Base-by-base conservation (phyloP, 768 basidiomycete species). In the Clathrus columnatus region DNA sequence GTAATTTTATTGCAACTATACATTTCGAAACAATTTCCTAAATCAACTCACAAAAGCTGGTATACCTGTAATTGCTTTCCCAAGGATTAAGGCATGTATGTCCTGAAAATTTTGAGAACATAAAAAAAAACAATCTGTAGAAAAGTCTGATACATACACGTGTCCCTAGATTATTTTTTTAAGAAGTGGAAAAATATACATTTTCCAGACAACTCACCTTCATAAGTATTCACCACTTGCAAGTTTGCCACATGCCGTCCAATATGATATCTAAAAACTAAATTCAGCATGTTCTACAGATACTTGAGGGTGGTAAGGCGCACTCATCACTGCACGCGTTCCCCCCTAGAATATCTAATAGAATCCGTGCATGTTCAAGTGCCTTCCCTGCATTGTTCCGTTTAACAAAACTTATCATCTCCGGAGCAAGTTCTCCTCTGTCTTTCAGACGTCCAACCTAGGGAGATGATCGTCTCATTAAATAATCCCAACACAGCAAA, bases 341-440 rank as follows among this genome's bases (percentile, higher is more conserved):
- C 2, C 95, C 95, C 24, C 95, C 95, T 45, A 98, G 73, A 32
- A 96, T 86, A 64, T 97, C 95, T 63, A 97, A 69, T 44, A 98
- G 73, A 55, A 80, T 72, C 28, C 95, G 76, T 4, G 89, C 72
- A 59, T 96, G 90, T 61, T 86, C 74, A 50, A 97, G 72, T 1
- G 95, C 93, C 72, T 94, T 94, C 14, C 91, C 91, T 62, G 91
- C 93, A 63, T 97, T 97, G 65, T 98, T 98, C 61, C 90, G 79
- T 76, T 98, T 98, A 58, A 97, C 77, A 64, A 97, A 75, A 62
- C 90, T 93, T 60, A 98, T 77, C 93, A 97, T 97, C 68, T 97
- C 93, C 2, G 95, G 85, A 1, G 87, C 81, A 20, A 80, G 61
- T 61, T 71, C 76, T 54, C 85, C 80, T 58, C 72, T 65, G 53